A percentile compares a stretch with the other conserved stretches of the same genome.
phyloP scores from a whole-genome alignment of 1,284 basidiomycete genomes.

The Takashimella tepidaria region DNA sequence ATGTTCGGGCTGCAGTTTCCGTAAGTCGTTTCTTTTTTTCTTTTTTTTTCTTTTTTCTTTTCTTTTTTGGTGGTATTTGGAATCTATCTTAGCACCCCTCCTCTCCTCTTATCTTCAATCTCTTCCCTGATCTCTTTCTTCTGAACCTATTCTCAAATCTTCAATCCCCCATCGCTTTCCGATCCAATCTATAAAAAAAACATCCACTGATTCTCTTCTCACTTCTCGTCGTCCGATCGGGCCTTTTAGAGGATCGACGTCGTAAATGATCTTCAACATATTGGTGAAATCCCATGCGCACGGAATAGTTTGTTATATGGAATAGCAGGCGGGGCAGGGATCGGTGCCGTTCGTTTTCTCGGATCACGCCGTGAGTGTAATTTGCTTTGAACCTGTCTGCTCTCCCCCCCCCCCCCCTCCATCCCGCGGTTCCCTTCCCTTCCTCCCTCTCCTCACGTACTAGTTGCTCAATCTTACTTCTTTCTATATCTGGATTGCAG shows the following conservation, averaged over 20 bases:
- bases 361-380: slow-evolving; percentile 35
- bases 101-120: not conserved
- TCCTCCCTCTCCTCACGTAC: too few relatives aligned
- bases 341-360: slow-evolving; percentile 41
- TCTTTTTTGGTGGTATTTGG: not conserved
- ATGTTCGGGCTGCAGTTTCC: slow-evolving; percentile 24
- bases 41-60: not conserved
- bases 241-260: slow-evolving; percentile 5
- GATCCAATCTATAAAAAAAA: too few relatives aligned
- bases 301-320: slow-evolving; percentile 43
- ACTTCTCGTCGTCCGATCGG: too few relatives aligned
- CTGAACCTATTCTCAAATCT: too few relatives aligned
- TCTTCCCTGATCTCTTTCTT: too few relatives aligned
- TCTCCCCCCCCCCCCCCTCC: not conserved
- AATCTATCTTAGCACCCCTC: too few relatives aligned
- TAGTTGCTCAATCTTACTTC: too few relatives aligned
- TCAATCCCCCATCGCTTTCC: too few relatives aligned
- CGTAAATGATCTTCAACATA: slow-evolving; percentile 25
- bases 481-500: too few relatives aligned
- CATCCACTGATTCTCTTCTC: too few relatives aligned
- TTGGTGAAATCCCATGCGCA: slow-evolving; percentile 41
- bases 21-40: slow-evolving; percentile 11
- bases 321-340: slow-evolving; percentile 40
- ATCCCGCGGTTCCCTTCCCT: too few relatives aligned
- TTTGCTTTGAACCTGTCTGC: not conserved